phyloP scores from a whole-genome alignment of 345 rosid species.

The Gossypium longicalyx region DNA sequence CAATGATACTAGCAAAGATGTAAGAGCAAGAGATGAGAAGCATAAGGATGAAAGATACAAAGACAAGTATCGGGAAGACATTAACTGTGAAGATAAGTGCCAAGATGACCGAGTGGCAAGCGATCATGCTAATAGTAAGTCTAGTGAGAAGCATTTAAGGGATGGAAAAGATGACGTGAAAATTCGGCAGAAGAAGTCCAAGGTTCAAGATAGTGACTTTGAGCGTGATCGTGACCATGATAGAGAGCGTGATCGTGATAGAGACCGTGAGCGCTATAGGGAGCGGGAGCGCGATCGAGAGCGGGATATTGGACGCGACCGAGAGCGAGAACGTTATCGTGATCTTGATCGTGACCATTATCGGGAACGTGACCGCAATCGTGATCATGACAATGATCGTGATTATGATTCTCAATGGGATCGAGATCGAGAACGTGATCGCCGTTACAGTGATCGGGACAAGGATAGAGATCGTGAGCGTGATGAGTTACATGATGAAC shows the following conservation, averaged over 20 bases:
- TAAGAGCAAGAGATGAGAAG: conserved; percentile 60
- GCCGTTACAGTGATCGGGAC: conserved; percentile 14
- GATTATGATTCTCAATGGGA: conserved; percentile 22
- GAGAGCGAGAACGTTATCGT: conserved; percentile 29
- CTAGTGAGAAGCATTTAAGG: conserved; percentile 50
- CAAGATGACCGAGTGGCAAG: conserved; percentile 53
- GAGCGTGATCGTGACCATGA: conserved; percentile 45
- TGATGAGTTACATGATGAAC: conserved; percentile 51
- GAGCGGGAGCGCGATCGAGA: conserved; percentile 8
- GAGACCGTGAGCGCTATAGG: conserved; percentile 21
- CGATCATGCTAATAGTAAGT: conserved; percentile 49
- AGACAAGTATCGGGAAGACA: conserved; percentile 52
- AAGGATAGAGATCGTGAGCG: conserved; percentile 31
- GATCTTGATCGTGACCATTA: conserved; percentile 30
- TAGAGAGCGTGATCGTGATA: conserved; percentile 28
- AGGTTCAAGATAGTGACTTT: conserved; percentile 46
- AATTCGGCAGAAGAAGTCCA: conserved; percentile 46
- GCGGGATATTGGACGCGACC: conserved; percentile 36
- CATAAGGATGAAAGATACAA: conserved; percentile 50
- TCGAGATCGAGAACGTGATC: conserved; percentile 26
- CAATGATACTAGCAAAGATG: conserved; percentile 59
- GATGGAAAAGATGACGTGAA: conserved; percentile 54
- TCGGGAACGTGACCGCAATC: conserved; percentile 29
- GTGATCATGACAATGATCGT: conserved; percentile 29
- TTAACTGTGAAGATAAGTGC: conserved; percentile 50